Percentiles rank a stretch among this genome's conserved stretches.
Evolutionary conservation across 805 yeast species (phyloP).

Genomic region (Saturnispora quitensis): DNA sequence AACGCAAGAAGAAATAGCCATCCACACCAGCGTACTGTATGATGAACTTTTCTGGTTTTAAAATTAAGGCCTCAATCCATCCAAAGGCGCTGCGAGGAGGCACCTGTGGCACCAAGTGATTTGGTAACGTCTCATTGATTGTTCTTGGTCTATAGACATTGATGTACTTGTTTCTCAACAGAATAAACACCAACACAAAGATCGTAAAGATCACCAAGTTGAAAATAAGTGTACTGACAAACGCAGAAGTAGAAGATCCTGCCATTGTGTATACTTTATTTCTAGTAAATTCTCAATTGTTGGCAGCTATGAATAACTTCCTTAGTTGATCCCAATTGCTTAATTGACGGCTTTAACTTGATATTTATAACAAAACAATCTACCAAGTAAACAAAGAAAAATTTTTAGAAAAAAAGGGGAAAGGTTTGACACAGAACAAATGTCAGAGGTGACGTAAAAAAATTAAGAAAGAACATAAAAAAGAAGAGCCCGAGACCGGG

Average conservation of each 20-base stretch:
- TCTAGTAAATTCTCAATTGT: not conserved
- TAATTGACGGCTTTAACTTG: not conserved
- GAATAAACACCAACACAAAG: constrained; percentile 32
- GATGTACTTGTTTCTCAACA: constrained; percentile 33
- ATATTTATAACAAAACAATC: not conserved
- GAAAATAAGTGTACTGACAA: constrained; percentile 39
- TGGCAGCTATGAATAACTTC: not conserved
- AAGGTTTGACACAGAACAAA: not conserved
- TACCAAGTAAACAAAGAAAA: not conserved
- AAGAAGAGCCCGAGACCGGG: constrained; percentile 73
- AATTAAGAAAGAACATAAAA: not conserved
- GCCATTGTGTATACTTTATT: constrained; percentile 1
- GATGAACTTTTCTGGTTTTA: constrained; percentile 50
- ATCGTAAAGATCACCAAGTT: constrained; percentile 34
- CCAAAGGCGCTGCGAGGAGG: constrained; percentile 27
- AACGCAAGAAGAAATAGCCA: constrained; percentile 69
- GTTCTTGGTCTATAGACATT: constrained; percentile 48
- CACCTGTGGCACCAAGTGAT: constrained; percentile 29
- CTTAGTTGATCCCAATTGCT: not conserved
- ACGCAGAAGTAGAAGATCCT: constrained; percentile 38
- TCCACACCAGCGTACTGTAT: constrained; percentile 67
- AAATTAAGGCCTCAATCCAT: constrained; percentile 47
- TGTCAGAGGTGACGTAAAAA: not conserved
- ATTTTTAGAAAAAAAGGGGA: not conserved
- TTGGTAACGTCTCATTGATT: constrained; percentile 37